These are phyloP conservation scores for Kentomonas sorsogonicus DNA, from an alignment of 208 protist genomes.

Conservation along the genomic window DNA sequence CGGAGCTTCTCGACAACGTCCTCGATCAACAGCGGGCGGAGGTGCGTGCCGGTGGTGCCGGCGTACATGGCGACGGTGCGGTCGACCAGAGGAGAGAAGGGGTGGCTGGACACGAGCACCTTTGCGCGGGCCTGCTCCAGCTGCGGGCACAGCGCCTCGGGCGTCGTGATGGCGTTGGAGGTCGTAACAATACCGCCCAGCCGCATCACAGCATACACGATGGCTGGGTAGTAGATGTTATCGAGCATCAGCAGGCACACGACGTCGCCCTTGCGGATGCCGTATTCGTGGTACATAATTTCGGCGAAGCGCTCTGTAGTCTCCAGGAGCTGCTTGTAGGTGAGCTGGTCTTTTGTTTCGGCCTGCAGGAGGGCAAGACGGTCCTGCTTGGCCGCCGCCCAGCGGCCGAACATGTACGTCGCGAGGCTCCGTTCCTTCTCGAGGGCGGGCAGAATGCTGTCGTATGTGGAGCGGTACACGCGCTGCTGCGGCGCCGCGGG, in stretches of 20 bases:
- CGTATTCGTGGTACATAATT: slow-evolving; percentile 25
- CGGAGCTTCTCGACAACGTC: slow-evolving; percentile 5
- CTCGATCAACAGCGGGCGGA: slow-evolving; percentile 23
- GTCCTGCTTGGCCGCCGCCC: slow-evolving; percentile 16
- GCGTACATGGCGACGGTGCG: slow-evolving; percentile 26
- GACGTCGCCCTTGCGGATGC: slow-evolving; percentile 34
- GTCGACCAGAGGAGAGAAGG: slow-evolving; percentile 23
- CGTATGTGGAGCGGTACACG: slow-evolving; percentile 29
- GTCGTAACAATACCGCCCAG: slow-evolving; percentile 29
- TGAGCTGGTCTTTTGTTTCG: slow-evolving; percentile 25
- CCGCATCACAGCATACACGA: slow-evolving; percentile 31
- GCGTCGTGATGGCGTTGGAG: slow-evolving; percentile 23
- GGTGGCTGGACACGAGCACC: slow-evolving; percentile 28
- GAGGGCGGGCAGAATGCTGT: slow-evolving; percentile 17
- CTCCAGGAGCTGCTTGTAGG: slow-evolving; percentile 22
- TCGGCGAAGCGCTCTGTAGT: slow-evolving; percentile 23
- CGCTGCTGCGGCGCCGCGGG: too few relatives aligned
- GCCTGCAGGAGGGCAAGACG: slow-evolving; percentile 23
- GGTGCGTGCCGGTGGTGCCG: not conserved
- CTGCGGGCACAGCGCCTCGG: slow-evolving; percentile 28
- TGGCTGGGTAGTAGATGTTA: slow-evolving; percentile 22
- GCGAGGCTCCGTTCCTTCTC: slow-evolving; percentile 20
- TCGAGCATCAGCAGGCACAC: slow-evolving; percentile 33
- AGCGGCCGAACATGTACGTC: slow-evolving; percentile 24
- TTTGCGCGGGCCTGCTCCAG: slow-evolving; percentile 29